phyloP scores from a whole-genome alignment of 2,329 filamentous ascomycete species.

The Penicillium sp. region DNA sequence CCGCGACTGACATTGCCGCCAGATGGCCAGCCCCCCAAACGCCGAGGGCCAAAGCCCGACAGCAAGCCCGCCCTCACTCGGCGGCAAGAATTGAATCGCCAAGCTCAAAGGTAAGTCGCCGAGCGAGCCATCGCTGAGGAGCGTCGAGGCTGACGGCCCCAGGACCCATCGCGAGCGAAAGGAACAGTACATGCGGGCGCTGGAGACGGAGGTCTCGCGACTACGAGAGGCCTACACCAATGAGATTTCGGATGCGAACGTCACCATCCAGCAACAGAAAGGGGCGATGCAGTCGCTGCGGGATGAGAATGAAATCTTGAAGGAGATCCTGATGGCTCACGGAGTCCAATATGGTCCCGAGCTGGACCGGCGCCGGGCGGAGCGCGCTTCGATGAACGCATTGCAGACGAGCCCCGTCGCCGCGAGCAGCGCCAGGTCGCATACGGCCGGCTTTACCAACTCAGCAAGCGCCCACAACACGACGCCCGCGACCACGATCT shows the following conservation, averaged over 20 bases:
- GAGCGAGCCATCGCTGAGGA: background rate
- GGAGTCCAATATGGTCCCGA: slow-evolving; percentile 58
- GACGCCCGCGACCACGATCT: slow-evolving; percentile 36
- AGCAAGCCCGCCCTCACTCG: slow-evolving; percentile 91
- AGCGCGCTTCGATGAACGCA: slow-evolving; percentile 22
- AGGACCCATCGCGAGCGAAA: slow-evolving; percentile 97
- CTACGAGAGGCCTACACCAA: slow-evolving; percentile 74
- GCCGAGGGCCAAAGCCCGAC: slow-evolving; percentile 91
- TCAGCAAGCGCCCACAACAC: slow-evolving; percentile 28
- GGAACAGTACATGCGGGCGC: slow-evolving; percentile 89
- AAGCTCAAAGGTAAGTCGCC: slow-evolving; percentile 75
- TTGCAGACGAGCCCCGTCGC: slow-evolving; percentile 43
- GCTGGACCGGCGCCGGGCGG: slow-evolving; percentile 39
- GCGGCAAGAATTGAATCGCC: slow-evolving; percentile 88
- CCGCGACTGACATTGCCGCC: slow-evolving; percentile 19
- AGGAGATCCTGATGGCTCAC: slow-evolving; percentile 57
- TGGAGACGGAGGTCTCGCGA: slow-evolving; percentile 86
- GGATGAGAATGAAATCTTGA: slow-evolving; percentile 77
- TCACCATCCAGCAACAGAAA: slow-evolving; percentile 61
- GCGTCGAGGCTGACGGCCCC: slow-evolving; percentile 19
- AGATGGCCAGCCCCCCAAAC: slow-evolving; percentile 85
- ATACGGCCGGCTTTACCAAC: slow-evolving; percentile 25
- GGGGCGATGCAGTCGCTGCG: slow-evolving; percentile 68
- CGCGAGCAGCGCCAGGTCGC: slow-evolving; percentile 39
- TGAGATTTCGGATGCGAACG: slow-evolving; percentile 57